Evolutionary conservation across 139 green algal species (phyloP), one percentile per base, ranked within the genome.

Genomic region (Picochlorum sp.): DNA sequence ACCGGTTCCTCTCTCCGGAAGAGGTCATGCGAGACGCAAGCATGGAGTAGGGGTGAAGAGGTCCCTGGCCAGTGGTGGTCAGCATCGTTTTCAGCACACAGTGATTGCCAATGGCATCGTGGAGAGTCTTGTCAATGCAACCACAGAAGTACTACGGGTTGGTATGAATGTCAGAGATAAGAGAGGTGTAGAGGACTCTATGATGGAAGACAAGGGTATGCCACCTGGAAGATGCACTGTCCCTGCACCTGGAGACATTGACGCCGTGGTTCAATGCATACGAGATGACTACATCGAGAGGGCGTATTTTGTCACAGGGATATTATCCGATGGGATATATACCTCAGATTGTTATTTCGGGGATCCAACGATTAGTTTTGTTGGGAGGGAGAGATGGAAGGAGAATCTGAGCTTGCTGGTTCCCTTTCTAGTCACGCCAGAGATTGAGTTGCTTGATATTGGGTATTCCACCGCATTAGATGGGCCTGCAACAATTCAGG

Each of bases 311-410:
- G 62, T 76, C n/a, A 68, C 69, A 20, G 78, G 80, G 0, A 20
- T 74, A 14, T 45, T 88, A 21, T 64, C 73, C 23, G 74, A 85
- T 34, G 51, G 41, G 21, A 87, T 88, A 6, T 88, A 88, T 32
- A 66, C 68, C 1, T 61, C 66, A 0, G 58, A 85, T 49, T 88
- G 82, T 64, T 67, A 66, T 41, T 88, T 84, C 69, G 81, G 68
- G 0, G 82, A 88, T 58, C 82, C 82, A 0, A 88, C 82, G 4
- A 64, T 88, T 2, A 62, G 54, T n/a, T 88, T 88, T 56, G 41
- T 28, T 61, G 82, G 82, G 10, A 46, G 75, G 20, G 63, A 74
- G 18, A 67, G 76, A 20, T 88, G 77, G 71, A 84, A 81, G 41
- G 67, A 74, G 45, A 88, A 88, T 56, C 49, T 88, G 32, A 52